These are phyloP conservation scores for Piper betle DNA, from an alignment of 164 flowering plant species.

Conservation along the genomic window DNA sequence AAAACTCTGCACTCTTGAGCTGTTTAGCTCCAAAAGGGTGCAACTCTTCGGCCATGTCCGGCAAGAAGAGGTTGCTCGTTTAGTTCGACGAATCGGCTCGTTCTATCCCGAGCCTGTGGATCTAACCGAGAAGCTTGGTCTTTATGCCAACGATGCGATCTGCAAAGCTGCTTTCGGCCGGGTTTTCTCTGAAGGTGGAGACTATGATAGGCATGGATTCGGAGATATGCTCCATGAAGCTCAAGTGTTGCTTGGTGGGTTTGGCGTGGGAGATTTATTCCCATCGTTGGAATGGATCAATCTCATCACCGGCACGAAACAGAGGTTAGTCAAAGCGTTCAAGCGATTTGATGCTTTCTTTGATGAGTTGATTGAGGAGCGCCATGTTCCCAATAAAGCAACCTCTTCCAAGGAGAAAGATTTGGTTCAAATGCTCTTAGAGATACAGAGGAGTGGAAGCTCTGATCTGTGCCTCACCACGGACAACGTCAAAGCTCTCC, in stretches of 20 bases:
- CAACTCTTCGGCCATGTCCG: conserved; percentile 24
- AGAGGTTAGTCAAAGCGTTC: conserved; percentile 6
- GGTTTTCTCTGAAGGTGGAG: conserved; percentile 1
- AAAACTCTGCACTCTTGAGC: conserved; percentile 21
- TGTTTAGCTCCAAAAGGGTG: conserved; percentile 32
- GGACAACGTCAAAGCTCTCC: conserved; percentile 14
- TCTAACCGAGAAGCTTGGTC: neutral
- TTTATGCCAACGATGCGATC: conserved; percentile 2
- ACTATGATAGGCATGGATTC: neutral
- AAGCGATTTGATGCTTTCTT: conserved; percentile 2
- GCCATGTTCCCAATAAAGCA: conserved; percentile 3
- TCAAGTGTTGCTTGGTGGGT: conserved; percentile 3
- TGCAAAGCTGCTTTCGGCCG: conserved; percentile 12
- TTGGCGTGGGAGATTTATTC: conserved; percentile 5
- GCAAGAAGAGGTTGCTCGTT: conserved; percentile 35
- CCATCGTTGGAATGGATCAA: conserved; percentile 14
- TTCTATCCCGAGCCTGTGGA: neutral
- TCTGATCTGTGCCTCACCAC: conserved; percentile 6
- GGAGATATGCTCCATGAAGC: conserved; percentile 2
- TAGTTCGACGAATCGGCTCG: conserved; percentile 3
- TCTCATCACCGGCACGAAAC: conserved; percentile 4
- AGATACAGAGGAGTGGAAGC: conserved; percentile 2
- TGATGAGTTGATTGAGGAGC: conserved; percentile 10
- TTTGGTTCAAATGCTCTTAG: conserved; percentile 11
- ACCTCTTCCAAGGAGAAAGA: conserved; percentile 1